Conservation (phyloP, 2,329 filamentous ascomycete species). For the Alternaria sp. region DNA sequence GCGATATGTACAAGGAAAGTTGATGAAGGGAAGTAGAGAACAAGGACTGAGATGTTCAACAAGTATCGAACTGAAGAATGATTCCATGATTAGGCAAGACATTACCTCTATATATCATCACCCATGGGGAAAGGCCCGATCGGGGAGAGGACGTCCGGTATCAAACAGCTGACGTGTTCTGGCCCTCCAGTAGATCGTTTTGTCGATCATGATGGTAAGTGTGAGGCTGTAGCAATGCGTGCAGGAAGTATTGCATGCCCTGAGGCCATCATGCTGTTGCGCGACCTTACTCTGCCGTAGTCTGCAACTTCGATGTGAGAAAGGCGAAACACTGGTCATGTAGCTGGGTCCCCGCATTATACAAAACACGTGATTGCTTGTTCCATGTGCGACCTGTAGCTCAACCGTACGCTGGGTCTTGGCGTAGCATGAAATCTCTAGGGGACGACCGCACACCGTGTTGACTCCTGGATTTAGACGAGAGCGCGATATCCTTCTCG, state of each 20-base stretch:
- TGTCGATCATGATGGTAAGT: background rate
- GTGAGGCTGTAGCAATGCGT: constrained; percentile 23
- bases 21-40: constrained; percentile 16
- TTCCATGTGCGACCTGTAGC: background rate
- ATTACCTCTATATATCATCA: constrained; percentile 17
- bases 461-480: background rate
- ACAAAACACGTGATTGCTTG: constrained; percentile 1
- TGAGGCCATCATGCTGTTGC: constrained; percentile 31
- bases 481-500: background rate
- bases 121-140: constrained; percentile 4
- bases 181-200: background rate
- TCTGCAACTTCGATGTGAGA: constrained; percentile 35
- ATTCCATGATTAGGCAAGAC: background rate
- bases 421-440: background rate
- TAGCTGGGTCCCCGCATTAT: constrained; percentile 13
- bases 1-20: constrained; percentile 22
- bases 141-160: constrained; percentile 9
- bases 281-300: constrained; percentile 13
- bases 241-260: constrained; percentile 18
- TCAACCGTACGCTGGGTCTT: background rate
- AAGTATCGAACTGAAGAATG: constrained; percentile 17
- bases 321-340: constrained; percentile 32
- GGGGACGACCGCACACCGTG: background rate
- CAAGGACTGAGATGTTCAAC: constrained; percentile 15
- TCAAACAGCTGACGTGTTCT: constrained; percentile 19